Evolutionary conservation across 1,284 basidiomycete species (phyloP), one percentile per base, ranked within the genome.

Genomic region (Fomitiporia mediterranea): DNA sequence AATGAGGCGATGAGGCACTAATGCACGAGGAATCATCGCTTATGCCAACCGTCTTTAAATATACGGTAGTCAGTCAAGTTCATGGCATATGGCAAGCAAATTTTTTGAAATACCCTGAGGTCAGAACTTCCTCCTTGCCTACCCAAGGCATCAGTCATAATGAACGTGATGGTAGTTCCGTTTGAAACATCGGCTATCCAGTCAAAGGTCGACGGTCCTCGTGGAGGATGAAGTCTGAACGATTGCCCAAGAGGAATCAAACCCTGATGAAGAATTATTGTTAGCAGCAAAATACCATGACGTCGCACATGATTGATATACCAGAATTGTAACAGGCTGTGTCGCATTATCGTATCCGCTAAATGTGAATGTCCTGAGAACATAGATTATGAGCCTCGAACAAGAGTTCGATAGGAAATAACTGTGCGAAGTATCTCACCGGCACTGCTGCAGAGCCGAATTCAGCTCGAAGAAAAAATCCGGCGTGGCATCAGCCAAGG

Each of bases 201-300:
- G 11, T 72, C 65, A 61, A 74, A 88, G 2, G 69, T 72, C 2
- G 69, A 63, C 0, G 74, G 62, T 1, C 75, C 75, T 1, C 52
- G 54, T 0, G 79, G 74, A 35, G 83, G 75, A 17, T 70, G 30
- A 62, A 13, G 89, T 59, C n/a, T 71, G 55, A 59, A 83, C 70
- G 6, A 73, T 63, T 74, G 69, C 11, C 88, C 88, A 15, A 78
- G 78, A 11, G 87, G 87, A 55, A 91, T 78, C 19, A 87, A 62
- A 23, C 77, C 86, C 86, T 87, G 53, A n/a, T 51, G 2, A 21
- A 38, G 17, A 35, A 25, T 27, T 39, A 32, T 44, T n/a, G 4
- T 19, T 7, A 51, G 13, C 19, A 15, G 2, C 19, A 11, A 35
- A 32, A 15, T 21, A n/a, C 38, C 32, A 42, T 34, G 5, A 42